A percentile compares a stretch with the other conserved stretches of the same genome.
These are phyloP conservation scores for Zymoseptoria brevis DNA, from an alignment of 2,329 filamentous ascomycete genomes.

Conservation along the genomic window DNA sequence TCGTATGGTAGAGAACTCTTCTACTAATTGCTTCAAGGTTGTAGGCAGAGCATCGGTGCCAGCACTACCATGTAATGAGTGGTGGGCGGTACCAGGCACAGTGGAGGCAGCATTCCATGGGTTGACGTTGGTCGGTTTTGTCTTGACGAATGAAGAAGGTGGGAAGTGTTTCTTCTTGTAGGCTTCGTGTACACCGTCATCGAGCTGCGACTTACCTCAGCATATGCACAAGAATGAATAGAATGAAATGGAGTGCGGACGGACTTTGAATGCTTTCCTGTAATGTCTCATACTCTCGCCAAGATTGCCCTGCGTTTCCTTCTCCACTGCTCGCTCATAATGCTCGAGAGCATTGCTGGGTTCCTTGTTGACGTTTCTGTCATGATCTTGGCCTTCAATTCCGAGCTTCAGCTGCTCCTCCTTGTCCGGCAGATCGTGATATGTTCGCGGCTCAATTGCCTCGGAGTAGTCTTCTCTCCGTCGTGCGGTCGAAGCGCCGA, in stretches of 20 bases:
- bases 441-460: conserved; percentile 34
- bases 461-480: conserved; percentile 31
- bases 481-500: conserved; percentile 18
- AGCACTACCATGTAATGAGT: conserved; percentile 39
- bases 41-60: conserved; percentile 39
- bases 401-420: conserved; percentile 37
- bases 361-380: conserved; percentile 35
- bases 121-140: conserved; percentile 36
- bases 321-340: conserved; percentile 85
- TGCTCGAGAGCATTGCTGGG: conserved; percentile 78
- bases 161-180: conserved; percentile 93
- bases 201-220: conserved; percentile 53
- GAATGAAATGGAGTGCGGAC: conserved; percentile 17
- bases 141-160: conserved; percentile 43
- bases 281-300: conserved; percentile 86
- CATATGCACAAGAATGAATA: conserved; percentile 8
- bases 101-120: conserved; percentile 42
- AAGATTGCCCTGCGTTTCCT: conserved; percentile 73
- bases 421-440: conserved; percentile 41
- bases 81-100: conserved; percentile 48
- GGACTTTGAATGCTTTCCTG: conserved; percentile 77
- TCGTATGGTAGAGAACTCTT: conserved; percentile 61
- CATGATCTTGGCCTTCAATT: conserved; percentile 32
- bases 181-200: conserved; percentile 70
- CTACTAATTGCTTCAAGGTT: conserved; percentile 59